A percentile compares a stretch with the other conserved stretches of the same genome.
These are phyloP conservation scores for Hypoxylon rubiginosum DNA, from an alignment of 2,329 filamentous ascomycete genomes.

Conservation along the genomic window DNA sequence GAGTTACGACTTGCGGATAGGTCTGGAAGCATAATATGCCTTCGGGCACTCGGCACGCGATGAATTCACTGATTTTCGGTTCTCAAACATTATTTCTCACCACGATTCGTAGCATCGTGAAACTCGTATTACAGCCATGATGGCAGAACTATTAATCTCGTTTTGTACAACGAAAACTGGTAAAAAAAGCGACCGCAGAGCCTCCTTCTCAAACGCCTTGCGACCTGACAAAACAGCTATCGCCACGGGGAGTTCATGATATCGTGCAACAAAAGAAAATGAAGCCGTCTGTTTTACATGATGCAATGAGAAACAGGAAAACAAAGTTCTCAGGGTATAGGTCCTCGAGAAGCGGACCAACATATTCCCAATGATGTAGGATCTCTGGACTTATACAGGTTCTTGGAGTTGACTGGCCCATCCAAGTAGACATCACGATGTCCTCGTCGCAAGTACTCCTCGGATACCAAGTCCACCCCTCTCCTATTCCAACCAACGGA, in stretches of 20 bases:
- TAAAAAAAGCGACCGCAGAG: background rate
- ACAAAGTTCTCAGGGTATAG: background rate
- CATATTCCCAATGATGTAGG: no score
- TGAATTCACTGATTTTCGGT: background rate
- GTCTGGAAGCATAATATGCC: background rate
- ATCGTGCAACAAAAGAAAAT: background rate
- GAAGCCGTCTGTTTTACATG: background rate
- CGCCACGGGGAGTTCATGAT: background rate
- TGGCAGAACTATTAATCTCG: background rate
- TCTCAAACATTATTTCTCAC: background rate
- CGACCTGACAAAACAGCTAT: background rate
- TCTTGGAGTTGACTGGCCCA: background rate
- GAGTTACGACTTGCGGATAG: background rate
- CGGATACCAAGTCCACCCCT: no score
- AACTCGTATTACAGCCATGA: background rate
- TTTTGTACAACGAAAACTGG: background rate
- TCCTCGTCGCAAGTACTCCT: background rate
- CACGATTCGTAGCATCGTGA: conserved; percentile 2
- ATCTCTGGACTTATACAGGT: background rate
- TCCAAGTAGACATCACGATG: background rate
- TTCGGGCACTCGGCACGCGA: background rate
- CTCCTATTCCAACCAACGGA: background rate
- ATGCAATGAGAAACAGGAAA: background rate
- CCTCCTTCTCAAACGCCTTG: background rate
- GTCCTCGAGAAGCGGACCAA: background rate